Evolutionary conservation across 495 filamentous ascomycete species (phyloP).

Genomic region (Niebla homalea): DNA sequence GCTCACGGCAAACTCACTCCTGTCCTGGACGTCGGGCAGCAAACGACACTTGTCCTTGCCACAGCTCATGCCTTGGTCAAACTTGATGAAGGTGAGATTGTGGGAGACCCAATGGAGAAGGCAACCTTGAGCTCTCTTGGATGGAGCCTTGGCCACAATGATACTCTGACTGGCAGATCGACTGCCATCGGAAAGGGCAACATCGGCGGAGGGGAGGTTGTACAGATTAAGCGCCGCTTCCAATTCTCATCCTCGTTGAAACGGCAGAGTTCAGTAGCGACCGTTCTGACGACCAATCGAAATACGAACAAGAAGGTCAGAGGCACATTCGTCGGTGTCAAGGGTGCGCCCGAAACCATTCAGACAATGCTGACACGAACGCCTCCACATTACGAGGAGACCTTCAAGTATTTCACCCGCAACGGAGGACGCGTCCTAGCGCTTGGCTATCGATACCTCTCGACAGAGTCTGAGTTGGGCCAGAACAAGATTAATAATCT

Average conservation of each 20-base stretch:
- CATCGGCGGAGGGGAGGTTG: slow-evolving; percentile 42
- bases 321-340: slow-evolving; percentile 84
- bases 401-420: slow-evolving; percentile 93
- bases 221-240: slow-evolving; percentile 92
- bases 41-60: slow-evolving; percentile 87
- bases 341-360: slow-evolving; percentile 95
- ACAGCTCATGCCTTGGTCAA: slow-evolving; percentile 93
- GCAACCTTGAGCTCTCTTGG: slow-evolving; percentile 80
- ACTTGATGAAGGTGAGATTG: slow-evolving; percentile 91
- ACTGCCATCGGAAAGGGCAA: slow-evolving; percentile 28
- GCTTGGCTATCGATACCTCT: slow-evolving; percentile 84
- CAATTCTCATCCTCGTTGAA: slow-evolving; percentile 97
- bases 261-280: slow-evolving; percentile 86
- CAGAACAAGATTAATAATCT: slow-evolving; percentile 80
- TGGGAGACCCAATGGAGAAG: slow-evolving; percentile 98
- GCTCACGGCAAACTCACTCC: slow-evolving; percentile 61
- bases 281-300: slow-evolving; percentile 52
- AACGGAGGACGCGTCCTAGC: slow-evolving; percentile 89
- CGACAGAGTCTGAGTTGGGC: slow-evolving; percentile 64
- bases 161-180: slow-evolving; percentile 54
- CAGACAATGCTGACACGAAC: slow-evolving; percentile 74
- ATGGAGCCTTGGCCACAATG: slow-evolving; percentile 81
- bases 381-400: slow-evolving; percentile 89
- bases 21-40: slow-evolving; percentile 48
- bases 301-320: slow-evolving; percentile 57